A percentile compares a stretch with the other conserved stretches of the same genome.
These are phyloP conservation scores for Clathrus columnatus DNA, from an alignment of 768 basidiomycete genomes.

Conservation along the genomic window DNA sequence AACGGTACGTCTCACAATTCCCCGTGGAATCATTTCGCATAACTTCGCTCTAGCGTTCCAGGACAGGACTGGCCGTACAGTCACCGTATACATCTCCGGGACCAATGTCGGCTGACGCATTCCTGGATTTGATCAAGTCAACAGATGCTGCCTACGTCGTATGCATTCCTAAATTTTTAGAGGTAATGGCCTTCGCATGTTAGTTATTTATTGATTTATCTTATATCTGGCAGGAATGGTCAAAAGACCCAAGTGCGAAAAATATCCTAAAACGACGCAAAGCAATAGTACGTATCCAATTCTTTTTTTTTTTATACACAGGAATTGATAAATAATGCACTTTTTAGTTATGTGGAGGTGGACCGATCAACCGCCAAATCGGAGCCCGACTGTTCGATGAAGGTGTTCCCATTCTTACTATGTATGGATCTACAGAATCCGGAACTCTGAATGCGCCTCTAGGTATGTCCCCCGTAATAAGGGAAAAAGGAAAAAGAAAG, in stretches of 20 bases:
- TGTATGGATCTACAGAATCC: conserved; percentile 8
- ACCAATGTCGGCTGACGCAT: conserved; percentile 17
- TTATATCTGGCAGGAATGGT: conserved; percentile 16
- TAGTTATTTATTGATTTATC: neutral
- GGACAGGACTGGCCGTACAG: conserved; percentile 12
- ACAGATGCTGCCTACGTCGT: conserved; percentile 12
- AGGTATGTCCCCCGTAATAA: neutral
- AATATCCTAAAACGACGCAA: conserved; percentile 9
- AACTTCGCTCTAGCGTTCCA: conserved; percentile 3
- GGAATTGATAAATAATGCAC: neutral
- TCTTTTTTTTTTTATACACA: neutral
- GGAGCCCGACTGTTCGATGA: conserved; percentile 8
- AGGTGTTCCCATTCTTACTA: conserved; percentile 9
- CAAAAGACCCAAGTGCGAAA: conserved; percentile 10
- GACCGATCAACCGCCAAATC: conserved; percentile 9
- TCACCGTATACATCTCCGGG: conserved; percentile 17
- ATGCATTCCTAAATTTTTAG: conserved; percentile 21
- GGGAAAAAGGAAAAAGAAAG: neutral
- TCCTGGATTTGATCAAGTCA: conserved; percentile 7
- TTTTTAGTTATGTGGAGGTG: conserved; percentile 12
- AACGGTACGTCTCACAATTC: conserved; percentile 4
- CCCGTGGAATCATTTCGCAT: conserved; percentile 11
- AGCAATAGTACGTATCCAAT: conserved; percentile 11
- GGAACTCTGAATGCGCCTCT: neutral
- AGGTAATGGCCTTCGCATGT: conserved; percentile 16